Evolutionary conservation across 805 yeast genomes (phyloP).

Genomic region (Teunomyces pallodes): DNA sequence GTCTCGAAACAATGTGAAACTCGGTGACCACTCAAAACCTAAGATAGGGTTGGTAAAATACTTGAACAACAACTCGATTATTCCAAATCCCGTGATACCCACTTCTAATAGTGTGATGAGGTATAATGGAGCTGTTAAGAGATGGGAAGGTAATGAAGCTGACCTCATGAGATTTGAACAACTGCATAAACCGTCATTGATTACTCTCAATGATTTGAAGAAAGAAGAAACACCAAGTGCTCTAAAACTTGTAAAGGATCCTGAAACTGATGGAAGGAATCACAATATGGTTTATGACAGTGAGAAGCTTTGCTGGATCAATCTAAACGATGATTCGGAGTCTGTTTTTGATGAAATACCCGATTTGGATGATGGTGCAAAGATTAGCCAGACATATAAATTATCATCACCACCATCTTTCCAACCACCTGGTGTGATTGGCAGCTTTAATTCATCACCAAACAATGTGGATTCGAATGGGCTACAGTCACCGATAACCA

Average conservation of each 20-base stretch:
- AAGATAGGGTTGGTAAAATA: constrained; percentile 32
- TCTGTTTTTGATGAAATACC: constrained; percentile 50
- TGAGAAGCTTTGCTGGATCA: constrained; percentile 58
- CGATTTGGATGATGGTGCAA: constrained; percentile 30
- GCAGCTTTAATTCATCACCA: neutral
- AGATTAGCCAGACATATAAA: neutral
- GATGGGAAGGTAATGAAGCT: constrained; percentile 68
- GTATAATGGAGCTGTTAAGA: constrained; percentile 48
- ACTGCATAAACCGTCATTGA: constrained; percentile 37
- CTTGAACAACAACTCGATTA: constrained; percentile 19
- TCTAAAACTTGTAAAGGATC: neutral
- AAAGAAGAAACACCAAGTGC: neutral
- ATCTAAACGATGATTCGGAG: constrained; percentile 35
- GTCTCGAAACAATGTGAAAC: neutral
- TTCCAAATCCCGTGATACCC: constrained; percentile 10
- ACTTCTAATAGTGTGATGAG: constrained; percentile 40
- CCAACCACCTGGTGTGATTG: constrained; percentile 4
- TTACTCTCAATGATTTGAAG: constrained; percentile 27
- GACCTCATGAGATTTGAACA: constrained; percentile 52
- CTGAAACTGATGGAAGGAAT: constrained; percentile 17
- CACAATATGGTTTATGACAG: constrained; percentile 59
- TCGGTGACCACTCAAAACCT: neutral
- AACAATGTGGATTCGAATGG: neutral
- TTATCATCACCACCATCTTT: constrained; percentile 5
- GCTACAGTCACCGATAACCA: constrained; percentile 10